Evolutionary conservation across 2,329 filamentous ascomycete species (phyloP), one percentile per base, ranked within the genome.

Genomic region (Xylogone sp.): DNA sequence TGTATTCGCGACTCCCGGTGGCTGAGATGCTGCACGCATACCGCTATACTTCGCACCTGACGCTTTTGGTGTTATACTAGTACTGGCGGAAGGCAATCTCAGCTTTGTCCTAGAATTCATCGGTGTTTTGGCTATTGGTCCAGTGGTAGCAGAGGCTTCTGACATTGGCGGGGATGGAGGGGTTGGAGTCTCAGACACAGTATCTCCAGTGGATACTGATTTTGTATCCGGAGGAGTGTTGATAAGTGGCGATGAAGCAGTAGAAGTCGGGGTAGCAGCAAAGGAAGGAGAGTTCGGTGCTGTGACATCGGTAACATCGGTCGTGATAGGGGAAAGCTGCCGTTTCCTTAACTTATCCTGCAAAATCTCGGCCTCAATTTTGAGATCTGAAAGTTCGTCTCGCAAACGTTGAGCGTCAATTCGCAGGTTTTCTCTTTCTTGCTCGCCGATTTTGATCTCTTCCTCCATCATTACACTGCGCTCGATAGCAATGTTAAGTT

Each of bases 161-260:
- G 93, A 97, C 71, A 96, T 87, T 31, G 93, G 92, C 44, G 94
- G 94, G 19, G 94, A 97, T 10, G 94, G 94, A 34, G 94, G 93
- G 44, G 94, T 95, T 22, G 85, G 82, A 45, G 88, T 74, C 43
- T 86, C 83, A 45, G 85, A 84, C 27, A 82, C 75, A 22, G 79
- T 74, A 49, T 75, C 76, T 21, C 76, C 79, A 3, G 81, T 76
- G 10, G 77, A 76, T 24, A 81, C 77, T 34, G 79, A 81, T 70
- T 88, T 93, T 56, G 79, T 69, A 46, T 83, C 86, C 13, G 90
- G 90, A 24, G 93, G 92, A 0, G 92, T 97, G 5, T 86, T 87
- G 56, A 95, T 86, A 56, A 94, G 86, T n/a, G 92, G 90, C 8
- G 92, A 96, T 61, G 91, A 95, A 46, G 89, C 81, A n/a, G 86